These are phyloP conservation scores for Globisporangium nodosum DNA, from an alignment of 352 stramenopile genomes.

Conservation along the genomic window DNA sequence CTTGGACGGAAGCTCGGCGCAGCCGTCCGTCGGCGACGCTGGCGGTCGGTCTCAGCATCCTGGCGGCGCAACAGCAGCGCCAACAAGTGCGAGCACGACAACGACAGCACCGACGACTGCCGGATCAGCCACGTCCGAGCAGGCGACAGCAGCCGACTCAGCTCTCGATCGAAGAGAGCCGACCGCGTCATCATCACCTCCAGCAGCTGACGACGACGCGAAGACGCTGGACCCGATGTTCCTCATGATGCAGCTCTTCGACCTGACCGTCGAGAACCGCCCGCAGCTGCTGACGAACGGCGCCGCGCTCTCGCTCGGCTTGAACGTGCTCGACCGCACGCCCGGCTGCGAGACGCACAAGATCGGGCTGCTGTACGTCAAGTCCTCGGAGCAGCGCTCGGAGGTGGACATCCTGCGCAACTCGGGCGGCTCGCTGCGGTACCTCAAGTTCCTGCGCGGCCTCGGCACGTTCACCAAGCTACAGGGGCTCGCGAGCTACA, in stretches of 20 bases:
- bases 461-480: constrained; percentile 68
- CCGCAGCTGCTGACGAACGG: constrained; percentile 61
- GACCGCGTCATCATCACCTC: neutral
- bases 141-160: neutral
- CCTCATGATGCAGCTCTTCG: constrained; percentile 83
- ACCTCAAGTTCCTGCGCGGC: constrained; percentile 64
- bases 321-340: constrained; percentile 77
- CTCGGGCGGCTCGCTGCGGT: constrained; percentile 65
- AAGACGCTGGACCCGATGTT: constrained; percentile 50
- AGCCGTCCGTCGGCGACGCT: neutral
- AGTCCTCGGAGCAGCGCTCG: constrained; percentile 39
- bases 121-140: constrained; percentile 3
- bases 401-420: constrained; percentile 72
- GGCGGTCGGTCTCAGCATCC: too few relatives aligned
- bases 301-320: constrained; percentile 40
- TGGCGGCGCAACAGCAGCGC: neutral
- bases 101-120: constrained; percentile 3
- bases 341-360: constrained; percentile 85
- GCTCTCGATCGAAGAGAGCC: constrained; percentile 10
- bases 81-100: neutral
- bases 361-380: constrained; percentile 76
- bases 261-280: constrained; percentile 44
- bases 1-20: constrained; percentile 7
- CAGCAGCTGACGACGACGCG: too few relatives aligned
- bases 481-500: constrained; percentile 58